Conservation (phyloP, 2,329 filamentous ascomycete genomes). For the Penicillium aurantiogriseum region DNA sequence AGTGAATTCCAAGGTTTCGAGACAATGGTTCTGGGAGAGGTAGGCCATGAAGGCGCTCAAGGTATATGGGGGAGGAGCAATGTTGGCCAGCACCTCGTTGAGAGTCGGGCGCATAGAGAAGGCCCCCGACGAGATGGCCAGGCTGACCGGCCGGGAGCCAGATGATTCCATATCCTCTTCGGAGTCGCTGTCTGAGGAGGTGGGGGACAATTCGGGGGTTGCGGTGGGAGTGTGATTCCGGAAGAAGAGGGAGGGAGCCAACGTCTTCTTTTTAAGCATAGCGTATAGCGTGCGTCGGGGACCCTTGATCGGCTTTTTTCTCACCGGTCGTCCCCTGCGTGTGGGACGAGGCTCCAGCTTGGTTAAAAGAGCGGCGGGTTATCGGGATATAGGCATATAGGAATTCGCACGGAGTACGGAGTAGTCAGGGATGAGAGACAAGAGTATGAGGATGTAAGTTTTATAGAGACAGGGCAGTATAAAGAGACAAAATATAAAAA, state of each 20-base stretch:
- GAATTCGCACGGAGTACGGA: not conserved
- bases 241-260: conserved; percentile 34
- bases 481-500: not conserved
- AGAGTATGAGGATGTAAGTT: not conserved
- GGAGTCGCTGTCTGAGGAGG: conserved; percentile 44
- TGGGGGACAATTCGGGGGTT: conserved; percentile 47
- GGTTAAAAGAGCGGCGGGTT: conserved; percentile 10
- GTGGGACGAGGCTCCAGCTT: conserved; percentile 23
- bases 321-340: conserved; percentile 23
- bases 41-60: conserved; percentile 94
- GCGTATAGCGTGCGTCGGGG: conserved; percentile 33
- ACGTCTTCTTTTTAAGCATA: conserved; percentile 41
- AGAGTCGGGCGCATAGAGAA: conserved; percentile 66
- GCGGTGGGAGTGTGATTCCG: conserved; percentile 43
- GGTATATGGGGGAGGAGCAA: conserved; percentile 83
- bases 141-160: conserved; percentile 45
- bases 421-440: not conserved
- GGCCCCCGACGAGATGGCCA: conserved; percentile 41
- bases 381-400: conserved; percentile 9
- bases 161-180: conserved; percentile 46
- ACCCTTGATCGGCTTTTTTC: conserved; percentile 21
- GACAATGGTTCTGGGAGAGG: conserved; percentile 91
- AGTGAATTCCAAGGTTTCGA: conserved; percentile 95
- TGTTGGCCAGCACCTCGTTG: conserved; percentile 82
- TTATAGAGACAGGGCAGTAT: not conserved